Base-by-base conservation (phyloP, 139 green algal genomes). In the Eudorina sp. region DNA sequence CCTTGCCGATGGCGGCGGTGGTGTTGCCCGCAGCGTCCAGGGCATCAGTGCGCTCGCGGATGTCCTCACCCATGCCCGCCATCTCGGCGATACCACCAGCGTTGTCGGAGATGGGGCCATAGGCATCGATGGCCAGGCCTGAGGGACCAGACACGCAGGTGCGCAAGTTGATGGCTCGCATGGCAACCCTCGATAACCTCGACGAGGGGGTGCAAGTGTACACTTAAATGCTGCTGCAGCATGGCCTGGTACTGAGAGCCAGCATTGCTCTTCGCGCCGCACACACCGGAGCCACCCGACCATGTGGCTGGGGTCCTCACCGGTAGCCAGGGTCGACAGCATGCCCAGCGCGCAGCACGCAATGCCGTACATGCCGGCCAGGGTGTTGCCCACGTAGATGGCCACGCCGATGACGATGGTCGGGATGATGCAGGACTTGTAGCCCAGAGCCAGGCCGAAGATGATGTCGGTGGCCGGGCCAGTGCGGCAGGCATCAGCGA, bases 1-100 rank as follows among this genome's bases (percentile, higher is more conserved):
- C 97, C 93, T 99, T 99, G 85, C 97, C 97, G 85, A 99, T 99
- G 90, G 97, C 97, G 87, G 97, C 97, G 45, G 98, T 99, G 89
- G 98, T 99, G 96, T 99, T 99, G 89, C 98, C 98, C 21, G 98
- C 98, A 74, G 97, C 96, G 86, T 99, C 97, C 66, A 99, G 94
- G 3, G 97, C 97, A 84, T 99, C 98, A 31, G 98, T 99, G 88
- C 97, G 95, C 92, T 99, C 98, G 60, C 98, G 95, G 89, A 99
- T 98, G 90, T 98, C 96, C 92, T 98, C 96, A 68, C 98, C 97
- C 97, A 99, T 99, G 90, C 94, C 97, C 3, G 97, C 96, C 97
- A 99, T 99, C 94, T 99, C 97, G 78, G 98, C 98, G 81, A 99
- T 99, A 74, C 98, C 98, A 45, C 98, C 97, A 46, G 97, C 96